phyloP scores from a whole-genome alignment of 495 filamentous ascomycete genomes.

The Aspergillus baeticus region DNA sequence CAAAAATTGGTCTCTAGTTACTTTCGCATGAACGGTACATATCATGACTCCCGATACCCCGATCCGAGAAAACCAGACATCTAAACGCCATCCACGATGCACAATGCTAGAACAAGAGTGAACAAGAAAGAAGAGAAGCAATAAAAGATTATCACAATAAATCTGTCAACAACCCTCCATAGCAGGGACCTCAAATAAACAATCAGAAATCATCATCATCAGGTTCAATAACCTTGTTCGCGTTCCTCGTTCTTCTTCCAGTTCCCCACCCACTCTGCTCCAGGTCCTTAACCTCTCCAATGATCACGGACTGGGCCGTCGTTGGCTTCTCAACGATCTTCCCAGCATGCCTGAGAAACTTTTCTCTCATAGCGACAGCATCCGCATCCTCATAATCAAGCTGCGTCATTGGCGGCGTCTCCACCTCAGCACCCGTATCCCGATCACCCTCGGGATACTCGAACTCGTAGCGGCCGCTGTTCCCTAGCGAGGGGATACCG shows the following conservation, averaged over 20 bases:
- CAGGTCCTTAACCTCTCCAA: slow-evolving; percentile 35
- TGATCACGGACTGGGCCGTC: slow-evolving; percentile 19
- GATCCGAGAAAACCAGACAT: background rate
- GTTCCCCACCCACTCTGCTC: slow-evolving; percentile 37
- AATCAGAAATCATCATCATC: slow-evolving; percentile 24
- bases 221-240: slow-evolving; percentile 23
- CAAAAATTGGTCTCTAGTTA: background rate
- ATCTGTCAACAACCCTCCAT: background rate
- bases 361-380: slow-evolving; percentile 47
- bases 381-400: slow-evolving; percentile 55
- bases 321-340: slow-evolving; percentile 32
- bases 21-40: background rate
- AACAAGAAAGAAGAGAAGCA: background rate
- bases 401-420: slow-evolving; percentile 49
- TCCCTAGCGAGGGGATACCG: slow-evolving; percentile 34
- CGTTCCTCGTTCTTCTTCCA: slow-evolving; percentile 41
- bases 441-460: slow-evolving; percentile 29
- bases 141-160: background rate
- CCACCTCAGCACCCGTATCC: slow-evolving; percentile 20
- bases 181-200: background rate
- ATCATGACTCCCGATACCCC: background rate
- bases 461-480: slow-evolving; percentile 34
- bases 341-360: slow-evolving; percentile 44
- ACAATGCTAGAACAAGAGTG: background rate
- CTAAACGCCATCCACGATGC: background rate